Conservation (phyloP, 768 basidiomycete genomes). For the Boletus rubroflammeus region DNA sequence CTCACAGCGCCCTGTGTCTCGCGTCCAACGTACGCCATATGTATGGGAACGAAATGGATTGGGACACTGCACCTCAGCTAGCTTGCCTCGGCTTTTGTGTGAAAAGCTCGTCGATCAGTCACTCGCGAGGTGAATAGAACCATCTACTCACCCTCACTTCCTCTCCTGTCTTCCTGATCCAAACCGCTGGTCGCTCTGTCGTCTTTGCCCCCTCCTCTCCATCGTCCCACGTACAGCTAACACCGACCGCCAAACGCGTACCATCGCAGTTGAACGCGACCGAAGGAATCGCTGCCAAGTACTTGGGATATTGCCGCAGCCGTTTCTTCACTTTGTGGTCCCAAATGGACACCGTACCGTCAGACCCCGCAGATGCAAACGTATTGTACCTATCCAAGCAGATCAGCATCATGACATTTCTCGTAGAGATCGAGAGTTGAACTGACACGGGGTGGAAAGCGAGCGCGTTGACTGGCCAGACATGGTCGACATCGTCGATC, state of each 20-base stretch:
- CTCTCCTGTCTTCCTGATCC: constrained; percentile 63
- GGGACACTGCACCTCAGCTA: constrained; percentile 1
- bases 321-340: constrained; percentile 97
- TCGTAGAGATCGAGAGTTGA: background rate
- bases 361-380: constrained; percentile 93
- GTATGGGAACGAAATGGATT: background rate
- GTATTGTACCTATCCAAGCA: constrained; percentile 67
- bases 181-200: constrained; percentile 58
- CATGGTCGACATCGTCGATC: constrained; percentile 88
- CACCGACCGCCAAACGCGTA: constrained; percentile 74
- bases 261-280: constrained; percentile 85
- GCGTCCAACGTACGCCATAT: background rate
- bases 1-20: background rate
- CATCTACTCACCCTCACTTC: constrained; percentile 64
- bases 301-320: constrained; percentile 84
- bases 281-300: constrained; percentile 67
- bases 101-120: background rate
- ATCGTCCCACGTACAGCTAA: constrained; percentile 89
- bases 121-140: background rate
- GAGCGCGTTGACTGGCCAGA: constrained; percentile 94
- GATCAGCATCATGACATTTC: background rate
- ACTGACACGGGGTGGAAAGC: constrained; percentile 87
- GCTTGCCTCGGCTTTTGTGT: constrained; percentile 21
- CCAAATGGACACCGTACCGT: constrained; percentile 94
- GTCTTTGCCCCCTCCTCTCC: constrained; percentile 70